Base-by-base conservation (phyloP, 805 yeast species). In the Suhomyces sp. region DNA sequence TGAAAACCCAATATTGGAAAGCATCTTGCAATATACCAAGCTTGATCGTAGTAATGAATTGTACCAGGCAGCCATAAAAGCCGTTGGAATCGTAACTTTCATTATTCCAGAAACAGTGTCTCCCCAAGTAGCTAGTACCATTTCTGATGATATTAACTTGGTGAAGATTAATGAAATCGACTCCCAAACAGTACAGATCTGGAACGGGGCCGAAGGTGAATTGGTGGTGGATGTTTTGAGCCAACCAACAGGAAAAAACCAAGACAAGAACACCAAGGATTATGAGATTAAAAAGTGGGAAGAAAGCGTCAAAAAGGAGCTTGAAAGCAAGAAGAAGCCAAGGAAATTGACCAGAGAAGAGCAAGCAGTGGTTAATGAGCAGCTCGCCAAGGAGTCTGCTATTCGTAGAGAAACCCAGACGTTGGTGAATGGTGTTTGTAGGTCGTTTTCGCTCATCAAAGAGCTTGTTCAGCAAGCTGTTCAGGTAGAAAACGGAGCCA, bases 261-360 rank as follows among this genome's bases (percentile, higher is more conserved):
- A 83, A 12, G 82, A 83, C 63, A 89, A 88, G 65, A 89, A 89
- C 65, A 73, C 89, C 1, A 91, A 86, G 64, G 97, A 91, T 62
- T 90, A 90, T 61, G 96, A 87, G 61, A 87, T 92, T 2, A 72
- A 81, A 54, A 84, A 89, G 66, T 93, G 98, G 98, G 99, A 94
- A 65, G 91, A 86, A 59, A 81, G 81, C 49, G 80, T 94, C 31
- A 83, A 93, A 61, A 83, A 84, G 57, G 93, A 90, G 62, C 75
- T 91, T 36, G 85, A 87, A 29, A 29, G 33, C 1, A 76, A 77
- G 50, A 84, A 84, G 65, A 77, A 80, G 56, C 63, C 63, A 8
- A 85, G 79, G 68, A 88, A 87, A 62, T 73, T 86, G 41, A 79
- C 96, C 2, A 86, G 84, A 57, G 97, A 92, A 63, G 96, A 94